Conservation (phyloP, 192 early-diverging fungal genomes). For the Spizellomyces punctatus region DNA sequence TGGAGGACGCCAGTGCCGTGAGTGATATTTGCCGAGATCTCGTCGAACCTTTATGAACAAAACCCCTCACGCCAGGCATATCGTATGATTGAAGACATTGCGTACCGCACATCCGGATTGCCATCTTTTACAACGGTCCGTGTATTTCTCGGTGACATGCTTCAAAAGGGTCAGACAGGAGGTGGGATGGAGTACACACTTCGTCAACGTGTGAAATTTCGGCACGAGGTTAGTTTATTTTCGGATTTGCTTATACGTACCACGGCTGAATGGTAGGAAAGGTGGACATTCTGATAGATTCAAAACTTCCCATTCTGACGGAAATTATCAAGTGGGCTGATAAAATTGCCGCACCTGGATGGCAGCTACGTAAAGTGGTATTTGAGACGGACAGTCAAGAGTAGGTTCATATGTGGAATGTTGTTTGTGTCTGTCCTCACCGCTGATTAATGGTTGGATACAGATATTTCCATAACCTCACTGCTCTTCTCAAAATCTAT, state of each 20-base stretch:
- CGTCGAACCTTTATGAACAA: neutral
- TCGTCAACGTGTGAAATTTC: constrained; percentile 14
- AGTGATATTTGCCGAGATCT: neutral
- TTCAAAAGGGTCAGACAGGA: constrained; percentile 22
- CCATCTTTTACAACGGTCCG: constrained; percentile 8
- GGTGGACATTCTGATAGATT: constrained; percentile 25
- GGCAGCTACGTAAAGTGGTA: constrained; percentile 12
- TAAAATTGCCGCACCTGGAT: constrained; percentile 8
- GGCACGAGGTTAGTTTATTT: constrained; percentile 4
- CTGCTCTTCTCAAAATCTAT: constrained; percentile 12
- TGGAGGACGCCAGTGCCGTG: constrained; percentile 29
- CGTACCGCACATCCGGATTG: neutral
- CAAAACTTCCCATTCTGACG: constrained; percentile 21
- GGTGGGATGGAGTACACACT: constrained; percentile 22
- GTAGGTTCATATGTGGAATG: neutral
- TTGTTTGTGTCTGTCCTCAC: no score
- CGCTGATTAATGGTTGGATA: neutral
- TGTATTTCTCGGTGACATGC: constrained; percentile 21
- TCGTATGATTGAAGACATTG: constrained; percentile 26
- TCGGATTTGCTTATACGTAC: neutral
- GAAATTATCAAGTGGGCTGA: constrained; percentile 26
- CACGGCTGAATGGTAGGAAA: neutral
- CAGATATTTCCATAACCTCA: constrained; percentile 12
- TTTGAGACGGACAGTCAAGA: constrained; percentile 32
- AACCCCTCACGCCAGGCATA: constrained; percentile 1